phyloP scores from a whole-genome alignment of 129 eudicot genomes.

The Pseudognaphalium luteoalbum region DNA sequence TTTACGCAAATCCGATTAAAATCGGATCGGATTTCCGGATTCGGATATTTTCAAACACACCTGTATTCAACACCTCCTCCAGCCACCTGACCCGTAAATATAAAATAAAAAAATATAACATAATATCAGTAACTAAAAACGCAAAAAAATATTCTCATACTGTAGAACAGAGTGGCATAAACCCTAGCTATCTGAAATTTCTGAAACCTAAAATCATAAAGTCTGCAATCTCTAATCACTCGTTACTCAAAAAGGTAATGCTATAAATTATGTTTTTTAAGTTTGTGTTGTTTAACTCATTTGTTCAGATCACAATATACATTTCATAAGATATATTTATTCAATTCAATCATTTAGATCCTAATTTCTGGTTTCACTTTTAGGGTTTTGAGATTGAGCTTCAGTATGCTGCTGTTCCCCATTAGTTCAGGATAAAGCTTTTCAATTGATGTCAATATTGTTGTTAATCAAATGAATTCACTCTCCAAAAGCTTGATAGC shows the following conservation, averaged over 20 bases:
- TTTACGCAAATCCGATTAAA: no score
- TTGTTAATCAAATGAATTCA: constrained; percentile 26
- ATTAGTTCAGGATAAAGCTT: constrained; percentile 14
- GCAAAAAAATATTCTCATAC: no score
- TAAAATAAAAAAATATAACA: no score
- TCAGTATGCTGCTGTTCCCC: constrained; percentile 13
- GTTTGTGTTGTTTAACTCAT: background rate
- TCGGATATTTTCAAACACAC: no score
- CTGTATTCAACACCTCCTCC: no score
- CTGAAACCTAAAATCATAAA: no score
- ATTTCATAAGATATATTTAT: background rate
- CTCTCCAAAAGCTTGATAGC: constrained; percentile 30
- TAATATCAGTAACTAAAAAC: no score
- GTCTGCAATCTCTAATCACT: background rate
- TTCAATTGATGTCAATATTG: constrained; percentile 9
- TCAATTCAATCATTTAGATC: background rate
- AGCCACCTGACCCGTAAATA: no score
- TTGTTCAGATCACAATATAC: constrained; percentile 3
- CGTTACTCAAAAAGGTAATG: background rate
- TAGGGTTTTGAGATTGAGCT: constrained; percentile 11
- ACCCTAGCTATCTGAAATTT: no score
- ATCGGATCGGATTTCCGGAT: no score
- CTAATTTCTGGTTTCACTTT: background rate
- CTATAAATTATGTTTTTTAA: background rate
- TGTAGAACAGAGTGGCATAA: no score